phyloP scores from a whole-genome alignment of 371 early-diverging fungal species.

The Apophysomyces elegans region DNA sequence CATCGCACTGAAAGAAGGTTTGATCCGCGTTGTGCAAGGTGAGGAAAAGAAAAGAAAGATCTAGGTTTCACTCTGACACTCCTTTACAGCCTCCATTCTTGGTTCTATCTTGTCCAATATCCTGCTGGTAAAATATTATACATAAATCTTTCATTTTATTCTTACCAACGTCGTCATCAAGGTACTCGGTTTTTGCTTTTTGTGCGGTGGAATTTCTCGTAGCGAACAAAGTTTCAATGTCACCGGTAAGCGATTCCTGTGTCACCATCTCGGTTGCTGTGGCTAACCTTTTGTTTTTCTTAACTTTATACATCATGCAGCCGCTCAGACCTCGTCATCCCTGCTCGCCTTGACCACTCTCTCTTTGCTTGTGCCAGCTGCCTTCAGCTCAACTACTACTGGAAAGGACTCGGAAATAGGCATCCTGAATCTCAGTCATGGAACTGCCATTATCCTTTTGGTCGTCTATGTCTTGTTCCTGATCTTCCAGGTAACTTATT shows the following conservation, averaged over 20 bases:
- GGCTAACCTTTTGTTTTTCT: conserved; percentile 69
- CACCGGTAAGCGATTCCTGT: conserved; percentile 37
- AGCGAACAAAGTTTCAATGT: conserved; percentile 71
- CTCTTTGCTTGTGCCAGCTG: conserved; percentile 84
- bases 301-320: conserved; percentile 17
- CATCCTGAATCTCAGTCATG: conserved; percentile 69
- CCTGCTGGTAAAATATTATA: conserved; percentile 52
- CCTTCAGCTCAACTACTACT: conserved; percentile 58
- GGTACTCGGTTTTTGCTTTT: conserved; percentile 73
- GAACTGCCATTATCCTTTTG: conserved; percentile 76
- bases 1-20: conserved; percentile 79
- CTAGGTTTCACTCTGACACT: background rate
- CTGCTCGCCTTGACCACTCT: conserved; percentile 78
- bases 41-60: conserved; percentile 4
- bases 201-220: conserved; percentile 71
- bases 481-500: conserved; percentile 64
- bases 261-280: conserved; percentile 16
- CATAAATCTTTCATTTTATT: background rate
- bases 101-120: conserved; percentile 86
- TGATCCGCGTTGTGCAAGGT: conserved; percentile 84
- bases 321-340: conserved; percentile 80
- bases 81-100: conserved; percentile 65
- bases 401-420: conserved; percentile 35
- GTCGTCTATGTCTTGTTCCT: conserved; percentile 76
- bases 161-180: conserved; percentile 2